A percentile compares a stretch with the other conserved stretches of the same genome.
These are phyloP conservation scores for Dittrichia graveolens DNA, from an alignment of 129 eudicot genomes.

Conservation along the genomic window DNA sequence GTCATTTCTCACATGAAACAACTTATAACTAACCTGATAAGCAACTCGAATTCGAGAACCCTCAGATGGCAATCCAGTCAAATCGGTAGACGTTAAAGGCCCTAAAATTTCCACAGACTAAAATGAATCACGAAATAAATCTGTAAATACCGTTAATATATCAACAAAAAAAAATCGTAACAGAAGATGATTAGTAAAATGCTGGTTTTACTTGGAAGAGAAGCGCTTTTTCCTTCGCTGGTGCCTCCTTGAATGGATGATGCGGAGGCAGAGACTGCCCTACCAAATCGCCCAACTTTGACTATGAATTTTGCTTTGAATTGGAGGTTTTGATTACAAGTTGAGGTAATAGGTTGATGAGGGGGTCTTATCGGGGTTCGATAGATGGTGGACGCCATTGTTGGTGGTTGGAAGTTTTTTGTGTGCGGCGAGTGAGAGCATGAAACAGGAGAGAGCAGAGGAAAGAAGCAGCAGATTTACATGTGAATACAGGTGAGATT, in stretches of 20 bases:
- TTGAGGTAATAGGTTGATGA: slow-evolving; percentile 11
- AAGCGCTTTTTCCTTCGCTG: slow-evolving; percentile 26
- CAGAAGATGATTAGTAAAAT: not conserved
- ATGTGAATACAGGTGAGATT: too few relatives aligned
- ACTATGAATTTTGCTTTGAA: slow-evolving; percentile 1
- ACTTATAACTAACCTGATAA: slow-evolving; percentile 52
- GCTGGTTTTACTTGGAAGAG: slow-evolving; percentile 35
- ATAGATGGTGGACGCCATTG: slow-evolving; percentile 23
- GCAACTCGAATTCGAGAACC: slow-evolving; percentile 94
- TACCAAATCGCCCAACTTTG: not conserved
- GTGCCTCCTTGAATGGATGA: slow-evolving; percentile 36
- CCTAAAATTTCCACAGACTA: slow-evolving; percentile 34
- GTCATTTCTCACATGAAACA: not conserved
- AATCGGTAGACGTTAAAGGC: slow-evolving; percentile 68
- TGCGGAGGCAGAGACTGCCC: slow-evolving; percentile 26
- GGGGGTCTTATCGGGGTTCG: slow-evolving; percentile 1
- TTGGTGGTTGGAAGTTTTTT: slow-evolving; percentile 17
- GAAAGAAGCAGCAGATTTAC: too few relatives aligned
- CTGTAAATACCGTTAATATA: not conserved
- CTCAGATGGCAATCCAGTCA: slow-evolving; percentile 46
- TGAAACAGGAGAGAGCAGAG: slow-evolving; percentile 3
- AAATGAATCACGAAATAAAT: not conserved
- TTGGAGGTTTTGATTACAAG: slow-evolving; percentile 13
- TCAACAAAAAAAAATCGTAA: not conserved
- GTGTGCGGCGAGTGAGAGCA: not conserved